Percentiles rank a stretch among this genome's conserved stretches.
Evolutionary conservation across 306 rosid genomes (phyloP).

Genomic region (Pueraria montana): DNA sequence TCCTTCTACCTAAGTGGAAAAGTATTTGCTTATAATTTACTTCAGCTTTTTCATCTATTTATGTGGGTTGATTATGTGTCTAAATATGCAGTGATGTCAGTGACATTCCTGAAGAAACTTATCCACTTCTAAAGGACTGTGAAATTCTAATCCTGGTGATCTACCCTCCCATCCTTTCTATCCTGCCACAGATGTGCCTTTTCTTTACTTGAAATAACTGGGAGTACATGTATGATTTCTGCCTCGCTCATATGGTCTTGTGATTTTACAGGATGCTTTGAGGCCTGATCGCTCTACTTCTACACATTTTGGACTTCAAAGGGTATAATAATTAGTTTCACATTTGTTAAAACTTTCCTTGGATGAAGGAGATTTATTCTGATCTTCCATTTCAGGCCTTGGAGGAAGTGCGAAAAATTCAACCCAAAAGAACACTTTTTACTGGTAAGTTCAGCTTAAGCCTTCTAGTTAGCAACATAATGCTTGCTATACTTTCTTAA

Average conservation of each 20-base stretch:
- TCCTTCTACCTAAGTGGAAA: slow-evolving; percentile 47
- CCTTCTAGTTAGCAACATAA: slow-evolving; percentile 26
- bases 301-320: slow-evolving; percentile 96
- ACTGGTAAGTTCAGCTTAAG: slow-evolving; percentile 68
- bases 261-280: slow-evolving; percentile 76
- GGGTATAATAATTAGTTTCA: slow-evolving; percentile 60
- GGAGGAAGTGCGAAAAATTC: slow-evolving; percentile 91
- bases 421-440: slow-evolving; percentile 88
- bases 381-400: slow-evolving; percentile 68
- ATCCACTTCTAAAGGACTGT: slow-evolving; percentile 81
- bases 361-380: slow-evolving; percentile 34
- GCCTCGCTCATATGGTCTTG: slow-evolving; percentile 40
- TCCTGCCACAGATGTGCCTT: not conserved
- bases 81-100: slow-evolving; percentile 80
- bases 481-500: slow-evolving; percentile 32
- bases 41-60: slow-evolving; percentile 27
- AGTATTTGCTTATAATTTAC: not conserved
- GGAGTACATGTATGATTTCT: slow-evolving; percentile 2
- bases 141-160: slow-evolving; percentile 86
- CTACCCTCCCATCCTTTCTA: slow-evolving; percentile 22
- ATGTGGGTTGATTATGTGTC: slow-evolving; percentile 46
- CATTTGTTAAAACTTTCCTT: slow-evolving; percentile 27
- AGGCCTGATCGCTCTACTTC: slow-evolving; percentile 88
- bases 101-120: slow-evolving; percentile 94
- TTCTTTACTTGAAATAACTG: slow-evolving; percentile 24